Evolutionary conservation across 495 filamentous ascomycete genomes (phyloP), one percentile per base, ranked within the genome.

Genomic region (Podospora conica): DNA sequence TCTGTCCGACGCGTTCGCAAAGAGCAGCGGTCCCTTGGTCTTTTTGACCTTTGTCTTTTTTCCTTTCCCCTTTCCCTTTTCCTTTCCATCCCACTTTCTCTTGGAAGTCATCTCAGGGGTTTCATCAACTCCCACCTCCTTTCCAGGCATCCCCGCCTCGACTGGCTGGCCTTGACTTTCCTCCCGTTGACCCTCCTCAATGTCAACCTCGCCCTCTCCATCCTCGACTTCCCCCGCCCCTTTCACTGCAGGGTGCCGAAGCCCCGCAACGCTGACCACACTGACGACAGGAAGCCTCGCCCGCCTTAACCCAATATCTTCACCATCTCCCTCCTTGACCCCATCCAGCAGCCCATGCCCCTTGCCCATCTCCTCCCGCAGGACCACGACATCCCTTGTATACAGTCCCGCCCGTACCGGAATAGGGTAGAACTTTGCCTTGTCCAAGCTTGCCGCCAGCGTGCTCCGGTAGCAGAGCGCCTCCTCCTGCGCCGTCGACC

Each of bases 391-490:
- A 0, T 76, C 77, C 7, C 84, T 84, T 0, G 85, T 84, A 71
- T 89, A 90, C 21, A 89, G 70, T 1, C 75, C 83, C 1, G 78
- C 75, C 5, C 70, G 53, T 0, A 71, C 66, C 6, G 69, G 65
- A 55, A 86, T 70, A 1, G 86, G 87, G 64, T 90, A 90, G 64
- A 78, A 81, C 0, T 67, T 20, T 3, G 18, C 29, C 20, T 55
- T 65, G 31, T 83, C 77, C 10, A 90, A 80, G 1, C 82, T 82
- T 15, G 76, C 69, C 25, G 69, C 76, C 11, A 91, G 81, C 4
- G 83, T 87, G 66, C 83, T 87, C 53, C 87, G 84, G 70, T 83
- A 87, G 73, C 84, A 90, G n/a, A 90, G 73, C 1, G 82, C 80
- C 74, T 89, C 87, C 71, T 90, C 88, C 70, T 90, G 88, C 3